These are phyloP conservation scores for Gliomastix tumulicola DNA, from an alignment of 2,329 filamentous ascomycete species.

Conservation along the genomic window DNA sequence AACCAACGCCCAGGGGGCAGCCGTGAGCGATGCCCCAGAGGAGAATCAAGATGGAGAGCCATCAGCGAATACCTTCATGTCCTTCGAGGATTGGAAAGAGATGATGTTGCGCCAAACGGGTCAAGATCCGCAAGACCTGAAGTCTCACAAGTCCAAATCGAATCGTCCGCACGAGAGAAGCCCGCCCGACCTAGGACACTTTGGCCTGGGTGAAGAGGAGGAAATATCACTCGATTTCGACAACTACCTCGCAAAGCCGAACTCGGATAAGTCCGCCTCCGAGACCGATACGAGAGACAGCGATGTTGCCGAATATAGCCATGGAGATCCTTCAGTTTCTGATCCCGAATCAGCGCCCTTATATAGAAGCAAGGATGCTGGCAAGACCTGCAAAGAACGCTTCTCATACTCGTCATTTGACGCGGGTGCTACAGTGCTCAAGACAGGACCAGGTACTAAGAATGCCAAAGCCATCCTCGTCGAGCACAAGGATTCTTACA, in stretches of 20 bases:
- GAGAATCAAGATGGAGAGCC: constrained; percentile 8
- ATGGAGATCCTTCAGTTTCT: too few species aligned
- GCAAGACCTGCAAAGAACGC: constrained; percentile 94
- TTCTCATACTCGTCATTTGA: constrained; percentile 98
- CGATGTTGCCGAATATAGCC: constrained; percentile 37
- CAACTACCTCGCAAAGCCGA: constrained; percentile 32
- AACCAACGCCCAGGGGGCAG: background rate
- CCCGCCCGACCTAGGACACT: constrained; percentile 61
- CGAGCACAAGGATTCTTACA: constrained; percentile 98
- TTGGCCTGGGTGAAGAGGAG: constrained; percentile 77
- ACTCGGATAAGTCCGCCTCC: constrained; percentile 11
- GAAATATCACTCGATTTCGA: constrained; percentile 65
- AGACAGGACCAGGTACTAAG: constrained; percentile 80
- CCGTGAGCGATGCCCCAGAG: background rate
- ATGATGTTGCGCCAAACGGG: constrained; percentile 82
- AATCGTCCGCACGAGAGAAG: constrained; percentile 36
- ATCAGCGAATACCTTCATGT: constrained; percentile 60
- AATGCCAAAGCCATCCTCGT: constrained; percentile 83
- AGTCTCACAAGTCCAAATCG: constrained; percentile 52
- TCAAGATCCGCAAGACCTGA: constrained; percentile 61
- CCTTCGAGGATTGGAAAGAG: constrained; percentile 97
- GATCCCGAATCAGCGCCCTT: too few species aligned
- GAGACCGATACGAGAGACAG: constrained; percentile 3
- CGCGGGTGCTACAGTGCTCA: constrained; percentile 86
- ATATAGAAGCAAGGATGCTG: constrained; percentile 81